Evolutionary conservation across 192 early-diverging fungal genomes (phyloP).

Genomic region (Phlyctochytrium bullatum): DNA sequence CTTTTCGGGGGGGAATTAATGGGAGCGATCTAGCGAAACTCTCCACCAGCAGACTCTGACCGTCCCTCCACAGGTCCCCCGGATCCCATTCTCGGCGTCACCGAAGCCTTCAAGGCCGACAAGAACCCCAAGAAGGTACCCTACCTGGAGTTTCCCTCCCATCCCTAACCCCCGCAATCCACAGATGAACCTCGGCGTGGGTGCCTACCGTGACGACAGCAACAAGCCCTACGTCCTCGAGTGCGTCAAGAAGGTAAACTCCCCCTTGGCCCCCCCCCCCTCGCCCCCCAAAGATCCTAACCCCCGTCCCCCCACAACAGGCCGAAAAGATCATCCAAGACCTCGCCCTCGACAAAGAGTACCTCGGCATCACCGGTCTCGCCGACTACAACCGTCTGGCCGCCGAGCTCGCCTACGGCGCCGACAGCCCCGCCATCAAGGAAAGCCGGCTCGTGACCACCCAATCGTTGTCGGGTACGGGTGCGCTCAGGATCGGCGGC

Average conservation of each 20-base stretch:
- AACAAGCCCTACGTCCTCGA: conserved; percentile 88
- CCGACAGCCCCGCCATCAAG: conserved; percentile 63
- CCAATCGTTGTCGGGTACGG: conserved; percentile 98
- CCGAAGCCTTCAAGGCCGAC: conserved; percentile 94
- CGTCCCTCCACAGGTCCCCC: conserved; percentile 45
- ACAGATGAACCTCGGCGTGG: conserved; percentile 94
- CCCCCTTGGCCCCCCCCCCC: background rate
- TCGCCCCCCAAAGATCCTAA: background rate
- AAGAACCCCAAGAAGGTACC: conserved; percentile 69
- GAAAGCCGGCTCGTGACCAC: conserved; percentile 73
- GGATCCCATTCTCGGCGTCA: conserved; percentile 67
- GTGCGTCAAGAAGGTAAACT: conserved; percentile 76
- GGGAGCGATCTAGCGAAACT: too few species aligned
- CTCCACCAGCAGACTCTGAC: too few species aligned
- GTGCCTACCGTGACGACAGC: conserved; percentile 92
- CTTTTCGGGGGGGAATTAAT: too few species aligned
- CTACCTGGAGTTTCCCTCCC: too few species aligned
- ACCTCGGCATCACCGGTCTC: conserved; percentile 91
- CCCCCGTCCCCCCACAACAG: too few species aligned
- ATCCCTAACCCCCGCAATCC: too few species aligned
- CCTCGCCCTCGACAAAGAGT: conserved; percentile 87
- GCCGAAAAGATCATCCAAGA: conserved; percentile 76
- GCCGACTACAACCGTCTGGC: conserved; percentile 80
- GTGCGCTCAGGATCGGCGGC: conserved; percentile 91
- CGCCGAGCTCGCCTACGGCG: conserved; percentile 81